Base-by-base conservation (phyloP, 1,284 basidiomycete genomes). In the Volvariella surrecta region DNA sequence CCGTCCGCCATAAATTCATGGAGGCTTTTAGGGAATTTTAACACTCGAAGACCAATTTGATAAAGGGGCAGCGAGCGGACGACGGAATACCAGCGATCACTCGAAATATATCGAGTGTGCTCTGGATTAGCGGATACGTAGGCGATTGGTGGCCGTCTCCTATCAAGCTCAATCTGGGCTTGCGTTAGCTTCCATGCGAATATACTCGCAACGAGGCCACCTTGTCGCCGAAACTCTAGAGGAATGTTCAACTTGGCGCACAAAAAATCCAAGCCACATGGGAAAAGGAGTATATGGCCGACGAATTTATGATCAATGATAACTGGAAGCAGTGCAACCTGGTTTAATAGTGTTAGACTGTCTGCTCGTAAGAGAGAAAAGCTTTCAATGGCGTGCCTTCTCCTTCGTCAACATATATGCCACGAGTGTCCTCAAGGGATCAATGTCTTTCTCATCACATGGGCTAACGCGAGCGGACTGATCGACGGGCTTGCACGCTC, bases 241-340 rank as follows among this genome's bases (percentile, higher is more conserved):
- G 67, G 63, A 8, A 68, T 58, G 39, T 57, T 54, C 22, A 72
- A 51, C 8, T 50, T 47, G 22, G 46, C 53, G 11, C 49, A 46
- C 22, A 67, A 46, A 10, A 49, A 45, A 13, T 48, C 44, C 34
- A 61, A 54, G 24, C 49, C 48, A n/a, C 56, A 52, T 41, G 70
- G 60, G 45, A 74, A 67, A 18, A 82, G 51, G 18, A 68, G 35
- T 11, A 63, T 54, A 40, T 66, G 58, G 10, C 60, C 61, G 17
- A 77, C 49, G 32, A 77, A 57, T 22, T 62, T 57, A 17, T 60
- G 59, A 46, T 78, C 73, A 38, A 77, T 54, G 34, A 57, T 57
- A 1, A 76, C 52, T 22, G 74, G 68, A 9, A 73, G 57, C 40
- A 71, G 60, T 37, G 73, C 68, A 46, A 73, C 66, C 82, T 86